Evolutionary conservation across 768 basidiomycete genomes (phyloP).

Genomic region (Tubosaeta sp.): DNA sequence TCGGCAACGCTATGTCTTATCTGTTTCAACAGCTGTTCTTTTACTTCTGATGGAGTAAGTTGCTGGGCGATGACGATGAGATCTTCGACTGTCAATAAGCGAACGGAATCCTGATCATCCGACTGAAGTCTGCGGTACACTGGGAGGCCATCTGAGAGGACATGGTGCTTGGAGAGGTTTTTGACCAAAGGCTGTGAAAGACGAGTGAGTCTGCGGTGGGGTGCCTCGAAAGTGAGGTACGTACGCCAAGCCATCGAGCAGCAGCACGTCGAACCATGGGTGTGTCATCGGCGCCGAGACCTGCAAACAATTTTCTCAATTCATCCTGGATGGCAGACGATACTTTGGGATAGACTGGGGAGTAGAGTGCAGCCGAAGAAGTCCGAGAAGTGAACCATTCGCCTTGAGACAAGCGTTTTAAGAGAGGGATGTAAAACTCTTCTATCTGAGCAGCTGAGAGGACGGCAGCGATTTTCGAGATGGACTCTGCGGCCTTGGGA

Average conservation of each 20-base stretch:
- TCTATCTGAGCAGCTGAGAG: constrained; percentile 80
- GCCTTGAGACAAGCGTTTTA: constrained; percentile 83
- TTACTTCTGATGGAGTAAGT: constrained; percentile 83
- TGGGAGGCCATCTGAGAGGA: constrained; percentile 83
- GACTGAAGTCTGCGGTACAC: constrained; percentile 91
- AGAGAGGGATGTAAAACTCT: constrained; percentile 84
- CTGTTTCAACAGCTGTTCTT: constrained; percentile 83
- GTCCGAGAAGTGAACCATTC: constrained; percentile 99
- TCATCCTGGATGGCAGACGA: constrained; percentile 76
- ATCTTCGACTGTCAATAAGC: constrained; percentile 91
- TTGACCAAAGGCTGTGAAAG: constrained; percentile 65
- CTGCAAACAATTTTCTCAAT: constrained; percentile 76
- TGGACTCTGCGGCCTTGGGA: constrained; percentile 87
- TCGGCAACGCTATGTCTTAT: constrained; percentile 86
- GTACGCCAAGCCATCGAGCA: constrained; percentile 92
- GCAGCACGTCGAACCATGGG: constrained; percentile 98
- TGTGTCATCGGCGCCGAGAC: constrained; percentile 88
- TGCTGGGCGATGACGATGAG: constrained; percentile 88
- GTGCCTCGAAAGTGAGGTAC: constrained; percentile 29
- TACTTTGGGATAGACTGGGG: constrained; percentile 83
- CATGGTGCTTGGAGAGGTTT: constrained; percentile 72
- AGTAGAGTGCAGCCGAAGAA: constrained; percentile 90
- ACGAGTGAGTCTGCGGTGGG: constrained; percentile 8
- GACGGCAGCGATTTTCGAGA: constrained; percentile 80
- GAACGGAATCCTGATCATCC: constrained; percentile 98